Percentiles rank a stretch among this genome's conserved stretches.
These are phyloP conservation scores for Venturia carpophila DNA, from an alignment of 2,329 filamentous ascomycete species.

Conservation along the genomic window DNA sequence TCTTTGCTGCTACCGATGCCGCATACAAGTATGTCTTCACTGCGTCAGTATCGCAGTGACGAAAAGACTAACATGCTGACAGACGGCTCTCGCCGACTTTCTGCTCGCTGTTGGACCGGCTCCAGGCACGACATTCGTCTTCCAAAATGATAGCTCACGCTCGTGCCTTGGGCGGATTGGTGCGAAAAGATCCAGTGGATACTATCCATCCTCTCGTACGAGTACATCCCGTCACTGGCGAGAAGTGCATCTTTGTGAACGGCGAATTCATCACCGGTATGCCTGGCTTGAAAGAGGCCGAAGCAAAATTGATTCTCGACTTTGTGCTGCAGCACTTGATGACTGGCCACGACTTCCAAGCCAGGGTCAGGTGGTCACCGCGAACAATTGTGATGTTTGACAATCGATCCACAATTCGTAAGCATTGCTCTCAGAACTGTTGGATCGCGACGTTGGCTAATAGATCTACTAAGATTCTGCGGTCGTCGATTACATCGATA, in stretches of 20 bases:
- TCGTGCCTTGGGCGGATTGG: not conserved
- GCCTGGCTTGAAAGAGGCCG: conserved; percentile 41
- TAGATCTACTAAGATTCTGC: conserved; percentile 38
- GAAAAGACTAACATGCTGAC: not conserved
- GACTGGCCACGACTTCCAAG: conserved; percentile 41
- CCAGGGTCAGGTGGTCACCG: conserved; percentile 39
- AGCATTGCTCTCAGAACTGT: conserved; percentile 22
- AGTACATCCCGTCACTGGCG: conserved; percentile 42
- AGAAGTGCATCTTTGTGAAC: conserved; percentile 43
- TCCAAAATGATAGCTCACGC: conserved; percentile 9
- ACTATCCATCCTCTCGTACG: conserved; percentile 39
- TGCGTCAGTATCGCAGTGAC: not conserved
- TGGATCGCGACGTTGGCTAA: not conserved
- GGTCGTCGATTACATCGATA: conserved; percentile 42
- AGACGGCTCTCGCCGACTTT: conserved; percentile 11
- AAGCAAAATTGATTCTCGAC: conserved; percentile 39
- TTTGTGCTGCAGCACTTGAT: conserved; percentile 43
- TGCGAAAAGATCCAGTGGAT: not conserved
- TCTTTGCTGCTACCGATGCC: conserved; percentile 39
- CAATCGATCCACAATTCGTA: conserved; percentile 34
- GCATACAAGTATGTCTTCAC: conserved; percentile 31
- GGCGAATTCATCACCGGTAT: conserved; percentile 43
- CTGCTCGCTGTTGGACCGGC: not conserved
- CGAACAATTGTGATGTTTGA: conserved; percentile 19
- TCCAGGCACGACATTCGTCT: conserved; percentile 7